Base-by-base conservation (phyloP, 345 rosid species). In the Eucalyptus decipiens region DNA sequence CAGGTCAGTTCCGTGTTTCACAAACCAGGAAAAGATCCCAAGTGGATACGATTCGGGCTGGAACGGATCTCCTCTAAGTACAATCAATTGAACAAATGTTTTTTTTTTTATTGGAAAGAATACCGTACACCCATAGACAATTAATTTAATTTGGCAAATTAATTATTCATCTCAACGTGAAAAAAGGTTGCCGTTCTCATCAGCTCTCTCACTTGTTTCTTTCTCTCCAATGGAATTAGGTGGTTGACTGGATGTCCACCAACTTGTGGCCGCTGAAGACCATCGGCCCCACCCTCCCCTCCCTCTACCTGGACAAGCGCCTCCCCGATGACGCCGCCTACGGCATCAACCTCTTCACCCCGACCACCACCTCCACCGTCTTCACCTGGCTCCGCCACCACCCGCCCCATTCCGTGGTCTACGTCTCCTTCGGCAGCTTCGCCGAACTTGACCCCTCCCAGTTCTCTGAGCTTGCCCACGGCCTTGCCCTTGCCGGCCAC, bases 381-480 rank as follows among this genome's bases (percentile, higher is more conserved):
- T 37, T 42, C 7, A 24, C 81, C 81, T 37, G 81, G 81, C 81
- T 72, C 81, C 8, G 24, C 45, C 45, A 7, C 81, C 26, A 18
- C 81, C 92, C 90, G 24, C 89, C 50, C 14, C 76, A 87, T 50
- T 90, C 94, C 7, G 93, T 93, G 17, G 88, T 91, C 24, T 91
- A 90, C 65, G 93, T 91, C n/a, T 91, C 94, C 28, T 93, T 91
- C 30, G 92, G 93, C 45, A 91, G 93, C 85, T 16, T 90, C 49
- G 89, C 87, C 26, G 87, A 86, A 14, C 76, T 92, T 14, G n/a
- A 17, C 10, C 7, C 17, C 6, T 90, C 90, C 49, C 92, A 91
- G 60, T 88, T 91, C 87, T 90, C 49, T 18, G 94, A 91, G 67
- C 34, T 93, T 3, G 91, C 88, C 15, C 67, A 50, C 86, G 88